Percentiles rank a stretch among this genome's conserved stretches.
Evolutionary conservation across 495 filamentous ascomycete species (phyloP).

Genomic region (Corynascus novoguineensis): DNA sequence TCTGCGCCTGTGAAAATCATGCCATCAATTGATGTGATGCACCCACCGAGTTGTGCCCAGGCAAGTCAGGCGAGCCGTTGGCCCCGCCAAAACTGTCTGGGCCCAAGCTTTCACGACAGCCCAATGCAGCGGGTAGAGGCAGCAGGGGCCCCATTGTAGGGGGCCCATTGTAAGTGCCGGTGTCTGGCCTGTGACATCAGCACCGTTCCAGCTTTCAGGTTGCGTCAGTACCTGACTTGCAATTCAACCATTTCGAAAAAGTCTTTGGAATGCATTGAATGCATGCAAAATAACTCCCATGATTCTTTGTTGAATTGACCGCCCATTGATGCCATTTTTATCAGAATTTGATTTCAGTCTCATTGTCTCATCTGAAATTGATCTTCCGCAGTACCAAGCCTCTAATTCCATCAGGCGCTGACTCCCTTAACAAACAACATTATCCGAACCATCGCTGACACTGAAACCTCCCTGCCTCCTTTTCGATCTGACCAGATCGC

Average conservation of each 20-base stretch:
- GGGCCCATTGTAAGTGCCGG: not conserved
- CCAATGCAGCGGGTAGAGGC: too few relatives aligned
- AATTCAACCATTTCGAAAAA: too few relatives aligned
- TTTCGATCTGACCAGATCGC: not conserved
- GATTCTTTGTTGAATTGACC: not conserved
- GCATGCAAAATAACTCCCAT: not conserved
- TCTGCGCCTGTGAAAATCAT: too few relatives aligned
- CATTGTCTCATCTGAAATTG: not conserved
- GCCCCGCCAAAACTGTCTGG: too few relatives aligned
- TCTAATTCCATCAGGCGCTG: not conserved
- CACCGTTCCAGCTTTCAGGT: not conserved
- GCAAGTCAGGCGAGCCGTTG: too few relatives aligned
- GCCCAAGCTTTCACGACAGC: too few relatives aligned
- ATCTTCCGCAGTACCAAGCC: not conserved
- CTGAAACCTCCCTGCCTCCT: not conserved
- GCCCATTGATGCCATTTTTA: not conserved
- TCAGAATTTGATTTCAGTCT: not conserved
- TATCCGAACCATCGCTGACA: not conserved
- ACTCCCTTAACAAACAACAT: not conserved
- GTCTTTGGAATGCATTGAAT: not conserved
- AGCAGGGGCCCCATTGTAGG: too few relatives aligned
- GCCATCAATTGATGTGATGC: too few relatives aligned
- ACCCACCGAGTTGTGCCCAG: too few relatives aligned
- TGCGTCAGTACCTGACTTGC: constrained; percentile 13
- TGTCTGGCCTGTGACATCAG: constrained; percentile 28